phyloP scores from a whole-genome alignment of 2,329 filamentous ascomycete species.

The Myriosclerotinia duriaeana region DNA sequence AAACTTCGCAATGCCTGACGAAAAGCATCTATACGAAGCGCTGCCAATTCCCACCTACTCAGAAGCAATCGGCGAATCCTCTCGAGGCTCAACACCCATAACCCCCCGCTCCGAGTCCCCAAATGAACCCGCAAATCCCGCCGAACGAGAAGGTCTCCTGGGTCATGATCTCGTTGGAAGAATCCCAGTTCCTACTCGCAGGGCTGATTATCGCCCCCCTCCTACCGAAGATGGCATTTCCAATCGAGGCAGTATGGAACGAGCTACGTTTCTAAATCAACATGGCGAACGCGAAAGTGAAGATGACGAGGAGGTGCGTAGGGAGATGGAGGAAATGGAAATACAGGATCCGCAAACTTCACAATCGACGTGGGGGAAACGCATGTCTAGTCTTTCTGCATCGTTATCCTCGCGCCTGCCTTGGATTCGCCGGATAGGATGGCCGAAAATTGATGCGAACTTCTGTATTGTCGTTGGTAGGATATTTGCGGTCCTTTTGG shows the following conservation, averaged over 20 bases:
- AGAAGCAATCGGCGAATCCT: conserved; percentile 68
- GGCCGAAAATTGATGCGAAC: conserved; percentile 40
- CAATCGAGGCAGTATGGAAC: conserved; percentile 34
- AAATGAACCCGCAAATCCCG: conserved; percentile 64
- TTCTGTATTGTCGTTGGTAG: conserved; percentile 67
- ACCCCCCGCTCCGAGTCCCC: conserved; percentile 52
- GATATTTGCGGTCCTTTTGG: conserved; percentile 70
- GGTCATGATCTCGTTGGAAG: conserved; percentile 49
- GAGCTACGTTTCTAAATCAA: conserved; percentile 51
- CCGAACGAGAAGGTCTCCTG: conserved; percentile 76
- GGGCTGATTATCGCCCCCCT: conserved; percentile 69
- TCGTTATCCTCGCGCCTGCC: conserved; percentile 39
- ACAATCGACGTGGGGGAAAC: conserved; percentile 41
- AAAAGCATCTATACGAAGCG: conserved; percentile 58
- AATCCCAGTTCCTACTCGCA: conserved; percentile 45
- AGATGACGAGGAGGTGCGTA: conserved; percentile 65
- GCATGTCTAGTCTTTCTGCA: conserved; percentile 40
- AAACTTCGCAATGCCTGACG: conserved; percentile 44
- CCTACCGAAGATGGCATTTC: conserved; percentile 74
- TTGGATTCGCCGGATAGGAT: conserved; percentile 37
- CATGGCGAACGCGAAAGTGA: conserved; percentile 46
- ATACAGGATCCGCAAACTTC: conserved; percentile 65
- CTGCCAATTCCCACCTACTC: conserved; percentile 81
- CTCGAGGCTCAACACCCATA: conserved; percentile 59
- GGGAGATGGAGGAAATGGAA: conserved; percentile 87